Percentiles rank a stretch among this genome's conserved stretches.
Evolutionary conservation across 2,329 filamentous ascomycete genomes (phyloP).

Genomic region (Colletotrichum orchidophilum): DNA sequence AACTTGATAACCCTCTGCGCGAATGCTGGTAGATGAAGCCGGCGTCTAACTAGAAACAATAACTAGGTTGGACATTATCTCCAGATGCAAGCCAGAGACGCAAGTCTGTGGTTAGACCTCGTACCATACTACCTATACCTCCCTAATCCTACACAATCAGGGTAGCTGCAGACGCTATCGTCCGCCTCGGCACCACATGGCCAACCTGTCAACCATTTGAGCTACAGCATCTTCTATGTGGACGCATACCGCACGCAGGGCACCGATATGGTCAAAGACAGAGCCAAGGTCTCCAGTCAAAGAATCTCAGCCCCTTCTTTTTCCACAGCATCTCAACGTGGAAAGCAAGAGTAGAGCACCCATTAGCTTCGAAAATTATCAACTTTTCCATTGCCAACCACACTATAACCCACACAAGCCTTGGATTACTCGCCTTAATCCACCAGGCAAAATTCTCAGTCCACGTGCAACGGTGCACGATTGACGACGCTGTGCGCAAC

Average conservation of each 20-base stretch:
- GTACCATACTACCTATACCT: neutral
- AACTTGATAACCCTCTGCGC: neutral
- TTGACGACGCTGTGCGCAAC: slow-evolving; percentile 22
- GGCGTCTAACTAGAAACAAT: neutral
- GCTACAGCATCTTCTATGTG: neutral
- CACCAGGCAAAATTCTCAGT: neutral
- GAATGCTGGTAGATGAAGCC: neutral
- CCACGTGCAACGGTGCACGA: neutral
- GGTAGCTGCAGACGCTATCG: neutral
- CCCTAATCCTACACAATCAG: too few species aligned
- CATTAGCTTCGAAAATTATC: neutral
- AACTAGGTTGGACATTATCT: neutral
- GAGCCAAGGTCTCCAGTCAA: neutral
- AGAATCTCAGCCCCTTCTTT: neutral
- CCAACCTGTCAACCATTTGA: neutral
- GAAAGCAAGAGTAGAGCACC: neutral
- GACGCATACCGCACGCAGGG: neutral
- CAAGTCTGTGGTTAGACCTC: neutral
- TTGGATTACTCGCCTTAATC: neutral
- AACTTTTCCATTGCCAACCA: neutral
- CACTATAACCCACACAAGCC: neutral
- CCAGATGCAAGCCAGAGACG: neutral
- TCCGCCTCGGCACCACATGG: slow-evolving; percentile 2
- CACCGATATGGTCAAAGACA: neutral
- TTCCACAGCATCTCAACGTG: neutral